Conservation (phyloP, 2,329 filamentous ascomycete species). For the Botryotinia calthae region DNA sequence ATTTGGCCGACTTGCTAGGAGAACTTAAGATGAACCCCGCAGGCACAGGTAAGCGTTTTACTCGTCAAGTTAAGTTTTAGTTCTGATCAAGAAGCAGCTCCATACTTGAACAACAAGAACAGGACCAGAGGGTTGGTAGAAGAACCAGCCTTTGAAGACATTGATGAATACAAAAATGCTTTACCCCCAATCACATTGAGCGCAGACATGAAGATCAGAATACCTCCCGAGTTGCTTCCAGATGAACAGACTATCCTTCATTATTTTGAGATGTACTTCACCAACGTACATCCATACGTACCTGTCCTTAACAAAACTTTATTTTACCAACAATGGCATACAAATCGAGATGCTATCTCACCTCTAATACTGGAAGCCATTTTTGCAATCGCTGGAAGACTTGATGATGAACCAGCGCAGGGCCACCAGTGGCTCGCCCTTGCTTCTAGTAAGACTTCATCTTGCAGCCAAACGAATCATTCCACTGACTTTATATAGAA, state of each 20-base stretch:
- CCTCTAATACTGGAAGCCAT: conserved; percentile 86
- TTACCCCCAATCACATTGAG: conserved; percentile 66
- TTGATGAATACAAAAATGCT: conserved; percentile 69
- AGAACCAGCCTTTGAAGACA: conserved; percentile 64
- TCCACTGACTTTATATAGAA: conserved; percentile 50
- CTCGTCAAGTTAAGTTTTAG: not conserved
- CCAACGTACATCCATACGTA: conserved; percentile 86
- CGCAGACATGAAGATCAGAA: conserved; percentile 75
- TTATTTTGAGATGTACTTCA: conserved; percentile 89
- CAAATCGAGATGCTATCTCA: conserved; percentile 78
- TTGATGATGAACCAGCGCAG: conserved; percentile 79
- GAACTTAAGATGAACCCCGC: conserved; percentile 83
- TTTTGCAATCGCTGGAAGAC: conserved; percentile 81
- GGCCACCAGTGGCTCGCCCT: conserved; percentile 92
- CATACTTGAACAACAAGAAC: conserved; percentile 71
- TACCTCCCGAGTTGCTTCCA: conserved; percentile 91
- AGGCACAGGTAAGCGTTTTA: conserved; percentile 68
- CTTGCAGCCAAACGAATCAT: not conserved
- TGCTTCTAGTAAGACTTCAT: conserved; percentile 62
- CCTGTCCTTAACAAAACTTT: conserved; percentile 80
- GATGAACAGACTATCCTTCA: conserved; percentile 75
- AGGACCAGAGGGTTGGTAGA: conserved; percentile 50
- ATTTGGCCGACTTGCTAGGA: conserved; percentile 77
- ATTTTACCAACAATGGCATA: conserved; percentile 89
- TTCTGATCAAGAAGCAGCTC: conserved; percentile 52